Evolutionary conservation across 768 basidiomycete genomes (phyloP).

Genomic region (Tricholoma hemisulphureum): DNA sequence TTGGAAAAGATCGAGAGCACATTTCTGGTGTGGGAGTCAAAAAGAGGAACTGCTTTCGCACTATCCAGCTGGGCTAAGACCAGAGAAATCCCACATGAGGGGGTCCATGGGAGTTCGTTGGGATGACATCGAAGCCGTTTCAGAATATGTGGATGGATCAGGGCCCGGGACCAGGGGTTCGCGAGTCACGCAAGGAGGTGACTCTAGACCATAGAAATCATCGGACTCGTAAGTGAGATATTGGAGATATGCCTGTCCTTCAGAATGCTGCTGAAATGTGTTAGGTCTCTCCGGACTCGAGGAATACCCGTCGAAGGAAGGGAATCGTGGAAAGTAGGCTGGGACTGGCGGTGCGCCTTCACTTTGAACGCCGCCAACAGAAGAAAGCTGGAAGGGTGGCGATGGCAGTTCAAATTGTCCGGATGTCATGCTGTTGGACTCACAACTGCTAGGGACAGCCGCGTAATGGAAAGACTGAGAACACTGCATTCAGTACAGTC

Average conservation of each 20-base stretch:
- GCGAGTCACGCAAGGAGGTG: not conserved
- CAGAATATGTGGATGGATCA: not conserved
- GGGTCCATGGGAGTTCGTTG: conserved; percentile 6
- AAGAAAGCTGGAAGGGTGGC: not conserved
- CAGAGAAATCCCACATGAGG: conserved; percentile 12
- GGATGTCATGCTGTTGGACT: not conserved
- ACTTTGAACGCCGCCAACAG: not conserved
- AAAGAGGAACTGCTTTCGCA: not conserved
- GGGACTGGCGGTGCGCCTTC: not conserved
- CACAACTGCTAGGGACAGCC: not conserved
- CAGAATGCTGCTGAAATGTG: not conserved
- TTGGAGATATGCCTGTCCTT: not conserved
- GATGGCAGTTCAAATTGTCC: not conserved
- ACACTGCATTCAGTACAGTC: not conserved
- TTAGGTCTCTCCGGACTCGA: not conserved
- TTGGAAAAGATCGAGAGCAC: not conserved
- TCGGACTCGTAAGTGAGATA: not conserved
- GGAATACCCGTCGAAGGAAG: not conserved
- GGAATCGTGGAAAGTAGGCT: not conserved
- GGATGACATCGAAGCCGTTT: not conserved
- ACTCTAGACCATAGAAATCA: not conserved
- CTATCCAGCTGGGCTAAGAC: conserved; percentile 1
- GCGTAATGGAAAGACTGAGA: not conserved
- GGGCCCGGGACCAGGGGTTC: not conserved
- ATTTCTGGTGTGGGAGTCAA: not conserved